Evolutionary conservation across 768 basidiomycete species (phyloP), one percentile per base, ranked within the genome.

Genomic region (Saitozyma sp.): DNA sequence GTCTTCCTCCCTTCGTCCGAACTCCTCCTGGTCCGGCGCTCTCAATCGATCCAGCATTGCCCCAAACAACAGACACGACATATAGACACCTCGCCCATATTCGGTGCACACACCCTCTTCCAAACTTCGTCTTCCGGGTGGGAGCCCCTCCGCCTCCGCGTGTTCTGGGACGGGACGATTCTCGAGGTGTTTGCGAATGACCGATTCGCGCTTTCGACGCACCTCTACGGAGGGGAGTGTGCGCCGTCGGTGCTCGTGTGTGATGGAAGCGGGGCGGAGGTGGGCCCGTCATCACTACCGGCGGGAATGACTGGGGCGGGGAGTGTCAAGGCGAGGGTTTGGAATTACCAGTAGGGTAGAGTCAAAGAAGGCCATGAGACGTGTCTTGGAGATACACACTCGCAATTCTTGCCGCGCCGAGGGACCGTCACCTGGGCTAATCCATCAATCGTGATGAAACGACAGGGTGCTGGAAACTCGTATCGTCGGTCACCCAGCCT

Each of bases 181-280:
- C 38, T 60, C 13, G 59, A 60, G 45, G 59, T 60, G 13, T 60
- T 52, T 20, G 59, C 59, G 39, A 60, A 60, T 41, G 59, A 60
- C 14, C 50, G 59, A 20, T 60, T 60, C 41, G 59, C 59, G 20
- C 50, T 60, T 39, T 29, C 11, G 1, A 60, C 59, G 51, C 59
- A 51, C n/a, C 17, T 60, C 39, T 60, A 60, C 42, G 29, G 38
- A 40, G 50, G 50, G 16, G 50, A 20, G 7, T 53, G 19, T 56
- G 42, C 38, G 8, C 41, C 43, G 7, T 17, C 40, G 39, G 19
- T 52, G 13, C 2, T 52, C 13, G 45, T 46, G 29, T 5, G 29
- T 29, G 29, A 29, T 29, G 29, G 29, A 29, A 2, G 29, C 29
- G 29, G 29, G 29, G 5, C 29, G 29, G n/a, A n/a, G n/a, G 29